These are phyloP conservation scores for Curvularia eragrostidis DNA, from an alignment of 2,329 filamentous ascomycete genomes.

Conservation along the genomic window DNA sequence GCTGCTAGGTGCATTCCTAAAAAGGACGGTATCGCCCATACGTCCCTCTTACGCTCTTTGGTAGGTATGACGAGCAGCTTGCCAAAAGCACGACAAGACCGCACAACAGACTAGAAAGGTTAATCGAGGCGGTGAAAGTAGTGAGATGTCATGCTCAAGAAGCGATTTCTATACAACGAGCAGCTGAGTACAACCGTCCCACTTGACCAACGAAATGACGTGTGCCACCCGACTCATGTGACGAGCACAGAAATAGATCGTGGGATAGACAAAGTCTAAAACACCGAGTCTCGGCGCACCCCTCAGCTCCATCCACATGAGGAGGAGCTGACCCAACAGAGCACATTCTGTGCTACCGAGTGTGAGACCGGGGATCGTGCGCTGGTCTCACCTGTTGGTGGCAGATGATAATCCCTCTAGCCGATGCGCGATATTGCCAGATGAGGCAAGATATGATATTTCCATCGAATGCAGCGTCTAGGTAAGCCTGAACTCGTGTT, in stretches of 20 bases:
- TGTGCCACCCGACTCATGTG: not conserved
- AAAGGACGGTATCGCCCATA: not conserved
- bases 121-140: not conserved
- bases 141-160: not conserved
- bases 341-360: not conserved
- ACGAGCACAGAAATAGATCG: not conserved
- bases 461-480: constrained; percentile 1
- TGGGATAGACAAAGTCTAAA: not conserved
- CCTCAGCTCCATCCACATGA: not conserved
- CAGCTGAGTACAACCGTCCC: not conserved
- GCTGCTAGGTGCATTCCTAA: not conserved
- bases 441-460: not conserved
- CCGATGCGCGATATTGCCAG: not conserved
- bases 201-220: not conserved
- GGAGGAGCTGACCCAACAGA: not conserved
- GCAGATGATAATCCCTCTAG: not conserved
- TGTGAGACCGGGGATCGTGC: not conserved
- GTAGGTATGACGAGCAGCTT: not conserved
- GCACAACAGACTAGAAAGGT: not conserved
- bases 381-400: not conserved
- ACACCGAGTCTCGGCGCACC: not conserved
- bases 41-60: not conserved
- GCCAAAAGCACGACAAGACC: not conserved
- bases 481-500: constrained; percentile 1
- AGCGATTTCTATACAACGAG: not conserved